Percentiles rank a stretch among this genome's conserved stretches.
phyloP scores from a whole-genome alignment of 1,284 basidiomycete genomes.

The Takashimella tepidaria region DNA sequence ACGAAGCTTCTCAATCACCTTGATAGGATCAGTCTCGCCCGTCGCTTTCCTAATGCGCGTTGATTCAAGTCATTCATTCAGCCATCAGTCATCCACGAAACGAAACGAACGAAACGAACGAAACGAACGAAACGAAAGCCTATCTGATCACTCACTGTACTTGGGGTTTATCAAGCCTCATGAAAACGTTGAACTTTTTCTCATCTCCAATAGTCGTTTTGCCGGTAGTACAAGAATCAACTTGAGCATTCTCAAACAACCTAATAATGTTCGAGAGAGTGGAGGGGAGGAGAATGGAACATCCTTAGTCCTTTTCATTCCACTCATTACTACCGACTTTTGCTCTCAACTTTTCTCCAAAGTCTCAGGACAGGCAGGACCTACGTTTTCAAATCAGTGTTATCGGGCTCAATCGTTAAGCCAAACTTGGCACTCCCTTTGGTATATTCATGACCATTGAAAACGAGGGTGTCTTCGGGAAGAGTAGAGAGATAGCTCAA shows the following conservation, averaged over 20 bases:
- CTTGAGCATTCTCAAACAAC: slow-evolving; percentile 33
- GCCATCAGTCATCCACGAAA: not conserved
- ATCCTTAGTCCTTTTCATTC: not conserved
- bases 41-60: slow-evolving; percentile 51
- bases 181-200: slow-evolving; percentile 52
- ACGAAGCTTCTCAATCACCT: slow-evolving; percentile 68
- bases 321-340: no score
- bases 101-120: no score
- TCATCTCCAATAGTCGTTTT: slow-evolving; percentile 54
- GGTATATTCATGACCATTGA: slow-evolving; percentile 93
- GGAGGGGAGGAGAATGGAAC: not conserved
- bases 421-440: slow-evolving; percentile 53
- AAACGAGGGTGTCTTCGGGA: slow-evolving; percentile 75
- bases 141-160: slow-evolving; percentile 29
- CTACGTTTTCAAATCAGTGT: slow-evolving; percentile 39
- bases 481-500: slow-evolving; percentile 70
- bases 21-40: slow-evolving; percentile 48
- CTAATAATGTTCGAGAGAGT: slow-evolving; percentile 10
- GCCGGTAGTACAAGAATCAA: slow-evolving; percentile 43
- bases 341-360: not conserved
- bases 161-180: slow-evolving; percentile 44
- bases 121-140: no score
- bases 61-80: no score
- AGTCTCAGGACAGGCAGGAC: no score
- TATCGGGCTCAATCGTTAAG: slow-evolving; percentile 39